phyloP scores from a whole-genome alignment of 352 stramenopile species.

The Pythium periplocum region DNA sequence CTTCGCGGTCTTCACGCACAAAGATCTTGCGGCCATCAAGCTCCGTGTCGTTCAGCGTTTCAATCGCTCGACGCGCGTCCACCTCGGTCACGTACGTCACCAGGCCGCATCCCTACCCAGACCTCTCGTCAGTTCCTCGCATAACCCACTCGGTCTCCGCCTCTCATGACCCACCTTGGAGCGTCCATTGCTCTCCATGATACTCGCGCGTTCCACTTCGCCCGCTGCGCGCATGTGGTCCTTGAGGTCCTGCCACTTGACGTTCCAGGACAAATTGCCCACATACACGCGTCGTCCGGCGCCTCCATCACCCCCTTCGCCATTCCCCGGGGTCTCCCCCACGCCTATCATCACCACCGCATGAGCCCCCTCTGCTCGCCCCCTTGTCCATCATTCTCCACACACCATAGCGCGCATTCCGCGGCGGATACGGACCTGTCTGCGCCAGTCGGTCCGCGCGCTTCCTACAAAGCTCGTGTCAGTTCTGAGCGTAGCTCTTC shows the following conservation, averaged over 20 bases:
- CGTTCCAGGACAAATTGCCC: slow-evolving; percentile 80
- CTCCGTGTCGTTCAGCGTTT: slow-evolving; percentile 88
- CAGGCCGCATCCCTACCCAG: slow-evolving; percentile 86
- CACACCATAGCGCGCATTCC: slow-evolving; percentile 21
- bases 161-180: slow-evolving; percentile 53
- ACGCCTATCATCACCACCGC: too few species aligned
- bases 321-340: too few species aligned
- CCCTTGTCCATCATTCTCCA: too few species aligned
- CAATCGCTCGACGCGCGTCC: slow-evolving; percentile 81
- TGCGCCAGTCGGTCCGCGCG: slow-evolving; percentile 55
- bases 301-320: neutral
- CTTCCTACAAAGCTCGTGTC: slow-evolving; percentile 57
- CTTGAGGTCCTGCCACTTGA: slow-evolving; percentile 80
- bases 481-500: too few species aligned
- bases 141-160: neutral
- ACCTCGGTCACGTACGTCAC: slow-evolving; percentile 88
- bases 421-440: slow-evolving; percentile 42
- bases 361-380: too few species aligned
- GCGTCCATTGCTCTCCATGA: slow-evolving; percentile 61
- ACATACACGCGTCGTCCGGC: slow-evolving; percentile 70
- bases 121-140: neutral
- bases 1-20: slow-evolving; percentile 91
- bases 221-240: slow-evolving; percentile 75
- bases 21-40: slow-evolving; percentile 92
- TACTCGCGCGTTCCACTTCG: slow-evolving; percentile 54